A percentile compares a stretch with the other conserved stretches of the same genome.
Conservation (phyloP, 2,329 filamentous ascomycete genomes). For the Neonectria coccinea region DNA sequence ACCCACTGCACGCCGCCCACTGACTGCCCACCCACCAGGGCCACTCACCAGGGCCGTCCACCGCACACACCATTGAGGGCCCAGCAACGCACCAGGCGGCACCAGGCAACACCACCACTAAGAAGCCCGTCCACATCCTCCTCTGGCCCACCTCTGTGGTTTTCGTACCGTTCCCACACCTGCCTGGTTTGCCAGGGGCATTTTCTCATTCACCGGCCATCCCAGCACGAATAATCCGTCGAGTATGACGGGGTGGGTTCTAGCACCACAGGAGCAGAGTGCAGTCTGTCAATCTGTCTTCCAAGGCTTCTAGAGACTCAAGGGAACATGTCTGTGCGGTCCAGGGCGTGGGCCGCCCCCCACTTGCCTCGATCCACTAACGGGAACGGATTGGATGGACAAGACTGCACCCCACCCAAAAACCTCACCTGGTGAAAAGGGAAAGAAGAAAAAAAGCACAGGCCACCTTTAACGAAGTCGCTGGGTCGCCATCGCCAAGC, state of each 20-base stretch:
- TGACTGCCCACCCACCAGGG: conserved; percentile 4
- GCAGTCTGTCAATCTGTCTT: background rate
- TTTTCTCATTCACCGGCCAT: background rate
- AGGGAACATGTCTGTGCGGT: conserved; percentile 25
- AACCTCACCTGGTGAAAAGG: conserved; percentile 16
- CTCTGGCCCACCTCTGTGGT: background rate
- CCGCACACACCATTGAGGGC: conserved; percentile 6
- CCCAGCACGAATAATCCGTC: background rate
- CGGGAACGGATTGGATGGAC: conserved; percentile 14
- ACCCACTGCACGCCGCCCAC: conserved; percentile 13
- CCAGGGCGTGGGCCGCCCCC: conserved; percentile 21
- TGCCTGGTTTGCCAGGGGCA: background rate
- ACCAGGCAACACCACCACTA: conserved; percentile 10
- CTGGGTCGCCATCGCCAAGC: background rate
- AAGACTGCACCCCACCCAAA: conserved; percentile 22
- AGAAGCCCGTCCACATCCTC: conserved; percentile 8
- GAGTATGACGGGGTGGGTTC: conserved; percentile 2
- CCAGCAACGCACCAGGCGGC: conserved; percentile 4
- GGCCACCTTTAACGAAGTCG: conserved; percentile 16
- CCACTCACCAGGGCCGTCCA: background rate
- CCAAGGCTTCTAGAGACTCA: conserved; percentile 26
- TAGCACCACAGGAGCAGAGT: conserved; percentile 4
- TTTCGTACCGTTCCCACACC: conserved; percentile 8
- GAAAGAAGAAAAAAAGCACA: conserved; percentile 22
- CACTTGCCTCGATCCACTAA: conserved; percentile 14